phyloP scores from a whole-genome alignment of 2,329 filamentous ascomycete species.

The Fusarium sp. region DNA sequence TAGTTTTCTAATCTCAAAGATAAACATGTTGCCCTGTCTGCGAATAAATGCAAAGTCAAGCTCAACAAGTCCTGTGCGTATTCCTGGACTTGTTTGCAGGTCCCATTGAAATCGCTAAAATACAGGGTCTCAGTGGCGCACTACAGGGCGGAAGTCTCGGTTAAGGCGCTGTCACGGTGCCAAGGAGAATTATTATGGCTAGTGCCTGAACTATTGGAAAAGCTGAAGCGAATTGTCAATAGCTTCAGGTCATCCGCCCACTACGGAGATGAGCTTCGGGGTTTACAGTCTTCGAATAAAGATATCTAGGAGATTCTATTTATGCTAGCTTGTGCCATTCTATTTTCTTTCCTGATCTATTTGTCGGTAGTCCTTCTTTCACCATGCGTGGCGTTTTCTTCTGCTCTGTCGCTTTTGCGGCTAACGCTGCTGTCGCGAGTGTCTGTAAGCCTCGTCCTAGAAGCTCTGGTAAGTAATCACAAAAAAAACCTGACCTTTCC shows the following conservation, averaged over 20 bases:
- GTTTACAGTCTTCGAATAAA: rapidly evolving
- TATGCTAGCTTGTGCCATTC: no score
- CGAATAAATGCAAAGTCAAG: no score
- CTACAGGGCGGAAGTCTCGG: neutral
- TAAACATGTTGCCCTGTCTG: no score
- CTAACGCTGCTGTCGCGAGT: neutral
- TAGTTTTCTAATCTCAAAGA: no score
- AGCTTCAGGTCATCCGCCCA: rapidly evolving
- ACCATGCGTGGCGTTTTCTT: neutral
- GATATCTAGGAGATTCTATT: rapidly evolving
- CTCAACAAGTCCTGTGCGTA: neutral
- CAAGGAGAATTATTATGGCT: neutral
- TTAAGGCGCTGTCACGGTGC: neutral
- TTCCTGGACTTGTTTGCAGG: no score
- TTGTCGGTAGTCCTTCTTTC: neutral
- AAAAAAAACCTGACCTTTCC: no score
- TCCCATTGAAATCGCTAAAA: neutral
- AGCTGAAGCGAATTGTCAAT: neutral
- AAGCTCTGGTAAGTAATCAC: neutral
- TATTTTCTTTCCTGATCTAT: no score
- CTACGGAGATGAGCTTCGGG: neutral
- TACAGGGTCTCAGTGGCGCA: neutral
- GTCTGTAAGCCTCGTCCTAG: neutral
- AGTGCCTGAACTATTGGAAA: neutral
- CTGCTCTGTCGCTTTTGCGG: rapidly evolving